Evolutionary conservation across 2,329 filamentous ascomycete species (phyloP).

Genomic region (Cercospora zeina): DNA sequence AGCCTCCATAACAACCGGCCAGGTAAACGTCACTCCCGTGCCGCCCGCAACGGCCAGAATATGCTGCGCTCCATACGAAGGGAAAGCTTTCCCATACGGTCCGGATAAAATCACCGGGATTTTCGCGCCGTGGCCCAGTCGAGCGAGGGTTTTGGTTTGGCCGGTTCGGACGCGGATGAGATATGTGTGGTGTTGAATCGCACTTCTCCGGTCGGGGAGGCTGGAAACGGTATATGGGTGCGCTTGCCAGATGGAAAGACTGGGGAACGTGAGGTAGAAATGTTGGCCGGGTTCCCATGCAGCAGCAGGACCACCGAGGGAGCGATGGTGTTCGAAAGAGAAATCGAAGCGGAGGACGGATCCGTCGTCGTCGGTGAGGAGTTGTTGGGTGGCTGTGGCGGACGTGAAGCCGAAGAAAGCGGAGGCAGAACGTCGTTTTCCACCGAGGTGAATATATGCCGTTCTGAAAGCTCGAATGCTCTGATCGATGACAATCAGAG

Average conservation of each 20-base stretch:
- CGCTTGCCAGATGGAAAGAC: slow-evolving; percentile 67
- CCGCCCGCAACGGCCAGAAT: slow-evolving; percentile 51
- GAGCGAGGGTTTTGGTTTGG: slow-evolving; percentile 59
- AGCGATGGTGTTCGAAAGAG: slow-evolving; percentile 59
- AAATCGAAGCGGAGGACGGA: slow-evolving; percentile 68
- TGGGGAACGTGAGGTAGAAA: slow-evolving; percentile 68
- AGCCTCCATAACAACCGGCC: slow-evolving; percentile 47
- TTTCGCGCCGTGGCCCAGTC: slow-evolving; percentile 43
- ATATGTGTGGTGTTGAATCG: slow-evolving; percentile 40
- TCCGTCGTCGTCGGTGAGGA: slow-evolving; percentile 61
- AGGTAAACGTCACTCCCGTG: slow-evolving; percentile 59
- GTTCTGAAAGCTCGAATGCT: slow-evolving; percentile 60
- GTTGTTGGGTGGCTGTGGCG: slow-evolving; percentile 53
- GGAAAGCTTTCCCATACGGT: slow-evolving; percentile 55
- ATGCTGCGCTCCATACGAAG: slow-evolving; percentile 29
- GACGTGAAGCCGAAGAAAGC: slow-evolving; percentile 63
- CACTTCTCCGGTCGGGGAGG: slow-evolving; percentile 44
- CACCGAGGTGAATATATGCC: slow-evolving; percentile 55
- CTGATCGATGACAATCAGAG: slow-evolving; percentile 66
- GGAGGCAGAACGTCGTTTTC: slow-evolving; percentile 39
- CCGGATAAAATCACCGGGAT: slow-evolving; percentile 63
- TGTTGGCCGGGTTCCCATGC: slow-evolving; percentile 71
- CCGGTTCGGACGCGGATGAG: slow-evolving; percentile 48
- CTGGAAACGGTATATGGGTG: slow-evolving; percentile 69
- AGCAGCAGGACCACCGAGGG: slow-evolving; percentile 35